phyloP scores from a whole-genome alignment of 257 asterid genomes.

The Solanum verrucosum region DNA sequence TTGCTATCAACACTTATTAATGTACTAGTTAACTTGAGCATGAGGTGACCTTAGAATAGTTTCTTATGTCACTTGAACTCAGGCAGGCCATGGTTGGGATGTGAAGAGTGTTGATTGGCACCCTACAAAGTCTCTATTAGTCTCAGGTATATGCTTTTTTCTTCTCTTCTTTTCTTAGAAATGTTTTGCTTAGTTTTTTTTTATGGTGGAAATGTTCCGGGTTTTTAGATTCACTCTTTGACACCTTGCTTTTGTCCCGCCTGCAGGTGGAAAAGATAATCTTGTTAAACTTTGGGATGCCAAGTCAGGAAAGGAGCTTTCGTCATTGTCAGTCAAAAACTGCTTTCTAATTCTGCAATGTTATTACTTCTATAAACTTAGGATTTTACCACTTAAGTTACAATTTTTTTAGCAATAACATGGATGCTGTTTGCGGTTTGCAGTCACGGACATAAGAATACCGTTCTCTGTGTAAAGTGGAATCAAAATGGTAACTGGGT shows the following conservation, averaged over 20 bases:
- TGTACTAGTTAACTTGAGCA: not conserved
- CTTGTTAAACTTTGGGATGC: conserved; percentile 99
- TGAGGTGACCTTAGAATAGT: conserved; percentile 45
- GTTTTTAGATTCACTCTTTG: not conserved
- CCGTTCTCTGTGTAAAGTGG: conserved; percentile 86
- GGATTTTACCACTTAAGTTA: not conserved
- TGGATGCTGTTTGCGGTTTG: conserved; percentile 12
- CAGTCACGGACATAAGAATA: conserved; percentile 97
- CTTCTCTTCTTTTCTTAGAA: not conserved
- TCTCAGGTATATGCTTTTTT: conserved; percentile 49
- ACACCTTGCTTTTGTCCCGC: conserved; percentile 12
- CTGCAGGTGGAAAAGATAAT: conserved; percentile 92
- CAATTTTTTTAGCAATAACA: conserved; percentile 3
- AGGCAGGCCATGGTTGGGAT: conserved; percentile 99
- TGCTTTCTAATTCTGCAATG: not conserved
- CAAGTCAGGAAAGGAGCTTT: conserved; percentile 86
- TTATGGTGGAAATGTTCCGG: not conserved
- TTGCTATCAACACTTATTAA: not conserved
- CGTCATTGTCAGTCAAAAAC: conserved; percentile 65
- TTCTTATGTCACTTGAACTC: conserved; percentile 68
- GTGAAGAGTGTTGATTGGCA: conserved; percentile 99
- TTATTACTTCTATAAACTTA: not conserved
- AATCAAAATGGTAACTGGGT: conserved; percentile 99
- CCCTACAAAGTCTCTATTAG: conserved; percentile 90
- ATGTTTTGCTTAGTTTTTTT: not conserved